Base-by-base conservation (phyloP, 164 flowering plant genomes). In the Chloranthus sessilifolius region DNA sequence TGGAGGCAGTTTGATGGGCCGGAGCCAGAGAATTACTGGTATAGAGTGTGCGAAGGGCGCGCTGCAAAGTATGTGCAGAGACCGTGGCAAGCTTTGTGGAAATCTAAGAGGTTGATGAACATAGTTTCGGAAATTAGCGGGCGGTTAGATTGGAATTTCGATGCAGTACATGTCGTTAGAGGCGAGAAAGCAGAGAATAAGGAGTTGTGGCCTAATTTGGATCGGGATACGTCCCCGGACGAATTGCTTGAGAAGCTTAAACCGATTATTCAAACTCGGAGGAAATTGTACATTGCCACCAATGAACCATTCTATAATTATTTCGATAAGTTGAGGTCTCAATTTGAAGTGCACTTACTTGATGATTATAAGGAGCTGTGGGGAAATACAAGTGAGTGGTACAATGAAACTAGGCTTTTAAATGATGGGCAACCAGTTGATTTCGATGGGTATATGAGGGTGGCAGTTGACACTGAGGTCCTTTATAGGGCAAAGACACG, bases 381-480 rank as follows among this genome's bases (percentile, higher is more conserved):
- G 98, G 78, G 76, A 37, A 78, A 76, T 27, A 79, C 74, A 1
- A 92, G 98, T 52, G 95, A 92, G 53, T 88, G 96, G 96, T 85
- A 74, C 65, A 83, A 85, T 38, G 98, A 92, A 61, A 92, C 94
- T 1, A 83, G 8, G 51, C 24, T 59, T 12, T 53, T 92, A 37
- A 92, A 85, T 47, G 55, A 60, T 35, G 95, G 88, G 21, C 57
- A 47, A 5, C 81, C 91, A 1, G 98, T 92, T 54, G 83, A 78
- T 42, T 92, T 92, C 55, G 98, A 92, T 68, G 94, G 94, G 3
- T 88, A 85, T 70, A 92, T 92, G 98, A 80, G 91, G 70, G 95
- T 78, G 61, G 91, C 72, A 19, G 96, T 92, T 43, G 98, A 92
- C 52, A 88, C 95, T 3, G 98, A 92, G 67, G 96, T 92, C 9